A percentile compares a stretch with the other conserved stretches of the same genome.
These are phyloP conservation scores for Oldenlandia corymbosa DNA, from an alignment of 257 asterid genomes.

Conservation along the genomic window DNA sequence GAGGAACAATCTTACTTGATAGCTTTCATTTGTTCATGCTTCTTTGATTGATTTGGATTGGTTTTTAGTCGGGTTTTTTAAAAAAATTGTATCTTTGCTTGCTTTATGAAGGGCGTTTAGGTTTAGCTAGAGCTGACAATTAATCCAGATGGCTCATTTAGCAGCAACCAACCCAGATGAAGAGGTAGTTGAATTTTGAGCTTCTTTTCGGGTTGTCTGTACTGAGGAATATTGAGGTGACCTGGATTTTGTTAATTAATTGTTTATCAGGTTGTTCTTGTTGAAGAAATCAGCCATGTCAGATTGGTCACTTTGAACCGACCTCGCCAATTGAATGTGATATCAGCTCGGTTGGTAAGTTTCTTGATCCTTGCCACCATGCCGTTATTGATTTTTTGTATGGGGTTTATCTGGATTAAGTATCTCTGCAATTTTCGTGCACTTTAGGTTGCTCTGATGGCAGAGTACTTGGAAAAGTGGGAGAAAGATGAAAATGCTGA, in stretches of 20 bases:
- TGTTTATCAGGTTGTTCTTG: conserved; percentile 60
- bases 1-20: neutral
- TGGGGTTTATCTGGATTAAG: neutral
- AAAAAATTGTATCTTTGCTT: neutral
- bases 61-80: neutral
- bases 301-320: conserved; percentile 74
- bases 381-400: conserved; percentile 3
- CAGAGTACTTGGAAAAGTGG: conserved; percentile 82
- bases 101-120: conserved; percentile 1
- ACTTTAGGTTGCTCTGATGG: conserved; percentile 63
- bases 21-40: neutral
- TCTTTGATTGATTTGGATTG: neutral
- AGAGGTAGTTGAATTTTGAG: conserved; percentile 39
- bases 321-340: conserved; percentile 79
- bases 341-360: conserved; percentile 73
- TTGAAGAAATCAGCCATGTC: conserved; percentile 57
- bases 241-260: conserved; percentile 13
- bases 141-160: conserved; percentile 47
- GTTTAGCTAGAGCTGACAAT: conserved; percentile 16
- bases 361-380: conserved; percentile 10
- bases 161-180: conserved; percentile 31
- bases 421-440: conserved; percentile 8
- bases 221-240: neutral
- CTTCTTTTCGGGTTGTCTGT: neutral
- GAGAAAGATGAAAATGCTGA: conserved; percentile 69